Evolutionary conservation across 352 stramenopile genomes (phyloP), one percentile per base, ranked within the genome.

Genomic region (Phytophthora pistaciae): DNA sequence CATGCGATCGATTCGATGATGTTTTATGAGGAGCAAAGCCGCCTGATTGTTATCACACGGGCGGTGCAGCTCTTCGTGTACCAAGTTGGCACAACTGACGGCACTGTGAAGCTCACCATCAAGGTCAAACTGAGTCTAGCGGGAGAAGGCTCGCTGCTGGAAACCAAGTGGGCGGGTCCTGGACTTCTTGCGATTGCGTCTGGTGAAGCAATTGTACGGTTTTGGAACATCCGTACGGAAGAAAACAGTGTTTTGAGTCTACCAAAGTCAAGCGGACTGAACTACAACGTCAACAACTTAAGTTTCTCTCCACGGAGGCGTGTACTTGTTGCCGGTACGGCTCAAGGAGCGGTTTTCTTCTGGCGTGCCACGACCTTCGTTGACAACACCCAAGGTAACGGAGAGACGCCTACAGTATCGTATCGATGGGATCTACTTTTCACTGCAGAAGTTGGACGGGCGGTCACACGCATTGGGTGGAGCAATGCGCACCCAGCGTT

Each of bases 221-320:
- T 98, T 53, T 98, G 94, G 92, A 93, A 98, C 66, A 79, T 98
- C 20, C 78, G 90, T 13, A 84, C 87, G 1, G 95, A 98, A 56
- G 90, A 98, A 64, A 98, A 96, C 72, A 98, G 97, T 60, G 88
- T 97, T 5, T 67, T 99, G 25, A 96, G 81, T 54, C 71, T 98
- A 8, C 83, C 87, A 0, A 91, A 91, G 60, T 63, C 74, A 8
- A 70, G 68, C 21, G 71, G 67, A 5, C 21, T 74, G 18, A 79
- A 60, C 27, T 92, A 96, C 66, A 84, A 91, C 36, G 91, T 98
- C 20, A 90, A 88, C 58, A 88, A 80, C 50, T 81, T 99, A 46
- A 85, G 92, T 58, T 98, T 98, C 59, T 97, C 94, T 8, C 87
- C 93, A 20, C 74, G 87, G 11, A 86, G 90, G n/a, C 89, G 96